These are phyloP conservation scores for Serpula lacrymans DNA, from an alignment of 768 basidiomycete species.

Conservation along the genomic window DNA sequence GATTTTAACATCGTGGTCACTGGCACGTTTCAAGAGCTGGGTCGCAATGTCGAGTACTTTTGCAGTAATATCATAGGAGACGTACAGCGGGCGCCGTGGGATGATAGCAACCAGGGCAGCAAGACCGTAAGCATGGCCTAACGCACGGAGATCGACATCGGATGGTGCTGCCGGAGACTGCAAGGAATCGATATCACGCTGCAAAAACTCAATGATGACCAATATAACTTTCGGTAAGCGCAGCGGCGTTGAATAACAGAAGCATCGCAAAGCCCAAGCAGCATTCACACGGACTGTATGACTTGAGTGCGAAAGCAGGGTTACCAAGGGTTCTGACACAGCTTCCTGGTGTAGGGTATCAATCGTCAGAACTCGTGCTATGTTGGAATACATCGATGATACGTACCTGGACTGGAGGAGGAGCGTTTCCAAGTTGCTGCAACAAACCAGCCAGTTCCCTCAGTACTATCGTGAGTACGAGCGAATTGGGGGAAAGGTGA, in stretches of 20 bases:
- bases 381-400: neutral
- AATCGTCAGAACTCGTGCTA: neutral
- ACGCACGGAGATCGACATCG: conserved; percentile 66
- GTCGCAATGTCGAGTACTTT: conserved; percentile 91
- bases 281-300: conserved; percentile 85
- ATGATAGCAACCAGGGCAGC: conserved; percentile 84
- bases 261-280: conserved; percentile 84
- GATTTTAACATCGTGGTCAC: conserved; percentile 83
- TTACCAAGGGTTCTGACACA: conserved; percentile 78
- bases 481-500: conserved; percentile 61
- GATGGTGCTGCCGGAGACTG: conserved; percentile 68
- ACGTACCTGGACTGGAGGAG: conserved; percentile 77
- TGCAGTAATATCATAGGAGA: conserved; percentile 89
- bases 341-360: conserved; percentile 56
- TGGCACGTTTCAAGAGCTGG: conserved; percentile 83
- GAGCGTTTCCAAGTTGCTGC: conserved; percentile 89
- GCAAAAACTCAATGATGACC: conserved; percentile 74
- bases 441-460: conserved; percentile 84
- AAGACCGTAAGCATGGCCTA: conserved; percentile 90
- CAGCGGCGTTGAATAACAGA: conserved; percentile 86
- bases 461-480: conserved; percentile 70
- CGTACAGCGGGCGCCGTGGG: conserved; percentile 85
- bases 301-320: conserved; percentile 82
- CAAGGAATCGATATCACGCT: conserved; percentile 75
- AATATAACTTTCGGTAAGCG: conserved; percentile 79